These are phyloP conservation scores for Butyriboletus appendiculatus DNA, from an alignment of 1,284 basidiomycete genomes.

Conservation along the genomic window DNA sequence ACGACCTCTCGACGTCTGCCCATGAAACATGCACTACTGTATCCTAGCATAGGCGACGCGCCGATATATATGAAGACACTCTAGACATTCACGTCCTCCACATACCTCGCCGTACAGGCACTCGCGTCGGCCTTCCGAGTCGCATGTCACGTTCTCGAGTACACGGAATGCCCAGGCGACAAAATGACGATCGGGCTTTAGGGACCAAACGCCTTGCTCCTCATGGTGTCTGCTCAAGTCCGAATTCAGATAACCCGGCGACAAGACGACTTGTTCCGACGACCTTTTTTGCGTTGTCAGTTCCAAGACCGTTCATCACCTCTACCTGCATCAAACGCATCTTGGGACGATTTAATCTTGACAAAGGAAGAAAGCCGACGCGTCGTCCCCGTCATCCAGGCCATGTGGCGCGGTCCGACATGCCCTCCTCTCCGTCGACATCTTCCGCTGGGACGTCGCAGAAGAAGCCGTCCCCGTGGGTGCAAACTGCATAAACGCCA, in stretches of 20 bases:
- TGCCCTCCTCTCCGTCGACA: slow-evolving; percentile 85
- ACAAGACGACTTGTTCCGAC: background rate
- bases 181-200: slow-evolving; percentile 61
- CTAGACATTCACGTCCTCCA: slow-evolving; percentile 20
- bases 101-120: slow-evolving; percentile 74
- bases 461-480: slow-evolving; percentile 85
- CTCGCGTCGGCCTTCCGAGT: slow-evolving; percentile 55
- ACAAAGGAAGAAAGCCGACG: slow-evolving; percentile 74
- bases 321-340: background rate
- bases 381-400: slow-evolving; percentile 69
- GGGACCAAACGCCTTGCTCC: slow-evolving; percentile 71
- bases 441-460: no score
- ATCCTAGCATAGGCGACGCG: no score
- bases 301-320: background rate
- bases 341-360: slow-evolving; percentile 61
- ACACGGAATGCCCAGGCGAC: slow-evolving; percentile 22
- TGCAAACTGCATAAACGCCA: slow-evolving; percentile 94
- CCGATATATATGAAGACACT: background rate
- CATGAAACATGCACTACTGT: no score
- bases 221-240: slow-evolving; percentile 52
- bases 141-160: slow-evolving; percentile 44
- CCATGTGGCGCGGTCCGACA: slow-evolving; percentile 25
- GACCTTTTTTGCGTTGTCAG: slow-evolving; percentile 1
- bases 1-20: no score
- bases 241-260: slow-evolving; percentile 9